These are phyloP conservation scores for Penium margaritaceum DNA, from an alignment of 139 green algal genomes.

Conservation along the genomic window DNA sequence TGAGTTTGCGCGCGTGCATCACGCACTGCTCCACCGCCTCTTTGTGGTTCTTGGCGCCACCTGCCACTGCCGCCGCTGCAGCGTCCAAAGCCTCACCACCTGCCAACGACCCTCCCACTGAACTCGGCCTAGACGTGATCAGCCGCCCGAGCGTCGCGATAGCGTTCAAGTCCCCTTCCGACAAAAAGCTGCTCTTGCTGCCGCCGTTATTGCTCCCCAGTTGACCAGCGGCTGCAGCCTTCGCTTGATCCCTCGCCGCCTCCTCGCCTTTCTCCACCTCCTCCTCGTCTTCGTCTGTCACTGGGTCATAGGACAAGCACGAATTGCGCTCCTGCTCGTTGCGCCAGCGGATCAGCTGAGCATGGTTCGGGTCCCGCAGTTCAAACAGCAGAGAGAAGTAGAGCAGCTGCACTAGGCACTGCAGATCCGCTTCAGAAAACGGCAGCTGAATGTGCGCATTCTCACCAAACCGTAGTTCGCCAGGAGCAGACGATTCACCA, in stretches of 20 bases:
- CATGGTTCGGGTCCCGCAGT: neutral
- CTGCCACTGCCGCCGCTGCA: too few species aligned
- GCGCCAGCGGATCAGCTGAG: neutral
- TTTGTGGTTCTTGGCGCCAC: constrained; percentile 10
- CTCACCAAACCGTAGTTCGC: too few species aligned
- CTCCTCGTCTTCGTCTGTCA: constrained; percentile 2
- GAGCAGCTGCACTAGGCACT: constrained; percentile 4
- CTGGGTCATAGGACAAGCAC: constrained; percentile 23
- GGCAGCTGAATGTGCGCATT: too few species aligned
- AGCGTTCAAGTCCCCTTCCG: constrained; percentile 16
- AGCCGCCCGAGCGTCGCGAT: constrained; percentile 1
- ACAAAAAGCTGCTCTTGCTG: too few species aligned
- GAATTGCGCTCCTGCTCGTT: constrained; percentile 13
- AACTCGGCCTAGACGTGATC: too few species aligned
- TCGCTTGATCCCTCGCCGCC: too few species aligned
- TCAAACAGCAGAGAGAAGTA: constrained; percentile 31
- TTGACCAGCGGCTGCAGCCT: too few species aligned
- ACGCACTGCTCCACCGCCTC: constrained; percentile 15
- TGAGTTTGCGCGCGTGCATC: neutral
- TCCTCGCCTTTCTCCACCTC: too few species aligned
- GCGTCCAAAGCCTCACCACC: neutral
- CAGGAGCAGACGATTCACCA: neutral
- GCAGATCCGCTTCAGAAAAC: too few species aligned
- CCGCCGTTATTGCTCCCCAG: too few species aligned
- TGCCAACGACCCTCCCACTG: too few species aligned